Percentiles rank a stretch among this genome's conserved stretches.
These are phyloP conservation scores for Ophiocordyceps sinensis DNA, from an alignment of 2,329 filamentous ascomycete genomes.

Conservation along the genomic window DNA sequence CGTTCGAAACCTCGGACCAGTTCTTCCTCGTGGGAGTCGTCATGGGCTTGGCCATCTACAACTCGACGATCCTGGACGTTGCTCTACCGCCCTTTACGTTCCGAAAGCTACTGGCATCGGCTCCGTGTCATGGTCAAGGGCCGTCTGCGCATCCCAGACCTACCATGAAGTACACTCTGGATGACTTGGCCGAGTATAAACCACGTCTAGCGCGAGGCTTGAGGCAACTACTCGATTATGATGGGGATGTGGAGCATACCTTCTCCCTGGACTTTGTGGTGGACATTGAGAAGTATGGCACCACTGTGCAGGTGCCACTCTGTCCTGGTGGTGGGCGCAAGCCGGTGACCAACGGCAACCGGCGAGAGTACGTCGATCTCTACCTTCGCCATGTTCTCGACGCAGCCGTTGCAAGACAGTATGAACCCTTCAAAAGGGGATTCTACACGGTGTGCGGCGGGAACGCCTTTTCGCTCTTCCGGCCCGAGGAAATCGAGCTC, in stretches of 20 bases:
- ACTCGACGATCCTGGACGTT: slow-evolving; percentile 83
- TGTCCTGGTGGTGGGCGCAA: slow-evolving; percentile 58
- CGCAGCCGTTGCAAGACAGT: slow-evolving; percentile 62
- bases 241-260: slow-evolving; percentile 66
- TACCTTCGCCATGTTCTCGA: slow-evolving; percentile 75
- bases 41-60: slow-evolving; percentile 83
- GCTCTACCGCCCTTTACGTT: slow-evolving; percentile 82
- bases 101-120: slow-evolving; percentile 68
- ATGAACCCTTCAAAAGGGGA: slow-evolving; percentile 84
- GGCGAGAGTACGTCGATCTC: slow-evolving; percentile 72
- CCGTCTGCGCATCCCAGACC: slow-evolving; percentile 41
- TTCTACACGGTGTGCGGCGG: slow-evolving; percentile 88
- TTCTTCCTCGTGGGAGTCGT: slow-evolving; percentile 84
- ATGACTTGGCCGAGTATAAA: slow-evolving; percentile 71
- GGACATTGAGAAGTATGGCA: slow-evolving; percentile 64
- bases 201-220: slow-evolving; percentile 64
- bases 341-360: slow-evolving; percentile 70
- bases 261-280: slow-evolving; percentile 75
- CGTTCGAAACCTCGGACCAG: slow-evolving; percentile 82
- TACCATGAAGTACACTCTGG: slow-evolving; percentile 58
- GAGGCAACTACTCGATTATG: slow-evolving; percentile 62
- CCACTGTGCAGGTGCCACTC: slow-evolving; percentile 50
- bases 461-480: slow-evolving; percentile 75
- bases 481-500: slow-evolving; percentile 83
- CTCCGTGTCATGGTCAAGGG: slow-evolving; percentile 44